Evolutionary conservation across 306 rosid genomes (phyloP).

Genomic region (Ormosia semicastrata): DNA sequence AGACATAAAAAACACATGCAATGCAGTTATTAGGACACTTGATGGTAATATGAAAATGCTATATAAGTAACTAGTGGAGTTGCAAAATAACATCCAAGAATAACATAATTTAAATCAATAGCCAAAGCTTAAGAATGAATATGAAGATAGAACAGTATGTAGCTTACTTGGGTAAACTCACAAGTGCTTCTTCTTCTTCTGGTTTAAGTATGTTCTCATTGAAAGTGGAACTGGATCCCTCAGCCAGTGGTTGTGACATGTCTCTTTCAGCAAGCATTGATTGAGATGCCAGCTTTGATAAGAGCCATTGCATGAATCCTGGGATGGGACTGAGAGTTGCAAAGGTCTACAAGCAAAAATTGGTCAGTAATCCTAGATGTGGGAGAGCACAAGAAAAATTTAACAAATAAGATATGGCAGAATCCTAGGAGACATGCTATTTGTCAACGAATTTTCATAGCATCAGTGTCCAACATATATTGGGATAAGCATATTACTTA

Average conservation of each 20-base stretch:
- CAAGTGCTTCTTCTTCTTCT: constrained; percentile 70
- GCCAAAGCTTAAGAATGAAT: neutral
- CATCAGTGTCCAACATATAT: neutral
- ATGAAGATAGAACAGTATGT: constrained; percentile 16
- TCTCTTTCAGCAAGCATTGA: constrained; percentile 53
- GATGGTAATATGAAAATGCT: constrained; percentile 6
- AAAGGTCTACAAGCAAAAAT: constrained; percentile 56
- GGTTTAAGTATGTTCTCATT: constrained; percentile 76
- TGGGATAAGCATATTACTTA: constrained; percentile 1
- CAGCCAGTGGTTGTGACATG: constrained; percentile 32
- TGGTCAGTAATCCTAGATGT: constrained; percentile 19
- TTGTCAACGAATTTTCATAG: neutral
- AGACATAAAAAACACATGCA: neutral
- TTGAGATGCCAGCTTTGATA: constrained; percentile 84
- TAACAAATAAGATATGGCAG: constrained; percentile 4
- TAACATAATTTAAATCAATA: neutral
- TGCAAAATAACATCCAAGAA: constrained; percentile 17
- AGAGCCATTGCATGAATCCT: constrained; percentile 89
- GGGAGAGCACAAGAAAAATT: neutral
- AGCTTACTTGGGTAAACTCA: constrained; percentile 64
- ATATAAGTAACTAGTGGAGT: neutral
- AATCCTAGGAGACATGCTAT: constrained; percentile 19
- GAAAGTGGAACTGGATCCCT: constrained; percentile 63
- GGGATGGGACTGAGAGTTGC: constrained; percentile 98
- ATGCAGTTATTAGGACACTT: neutral